phyloP scores from a whole-genome alignment of 306 rosid species.

The Phaseolus lunatus region DNA sequence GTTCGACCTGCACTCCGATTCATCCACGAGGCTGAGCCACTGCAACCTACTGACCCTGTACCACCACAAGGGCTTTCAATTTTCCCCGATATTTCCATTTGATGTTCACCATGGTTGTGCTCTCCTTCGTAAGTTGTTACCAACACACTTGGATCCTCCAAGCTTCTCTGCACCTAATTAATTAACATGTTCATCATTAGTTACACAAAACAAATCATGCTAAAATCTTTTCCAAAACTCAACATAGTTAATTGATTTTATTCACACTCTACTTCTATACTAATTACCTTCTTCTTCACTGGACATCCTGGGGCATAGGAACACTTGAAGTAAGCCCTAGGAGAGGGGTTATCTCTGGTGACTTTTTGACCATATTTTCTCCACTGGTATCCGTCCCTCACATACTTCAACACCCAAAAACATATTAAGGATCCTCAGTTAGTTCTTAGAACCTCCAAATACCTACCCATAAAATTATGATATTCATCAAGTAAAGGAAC shows the following conservation, averaged over 20 bases:
- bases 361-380: slow-evolving; percentile 97
- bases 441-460: not conserved
- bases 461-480: too few species aligned
- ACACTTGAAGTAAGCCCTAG: slow-evolving; percentile 95
- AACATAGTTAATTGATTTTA: not conserved
- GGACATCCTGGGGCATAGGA: slow-evolving; percentile 86
- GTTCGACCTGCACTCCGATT: slow-evolving; percentile 1
- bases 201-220: not conserved
- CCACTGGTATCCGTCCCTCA: slow-evolving; percentile 97
- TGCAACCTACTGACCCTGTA: slow-evolving; percentile 9
- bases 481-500: too few species aligned
- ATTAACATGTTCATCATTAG: not conserved
- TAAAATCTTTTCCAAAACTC: not conserved
- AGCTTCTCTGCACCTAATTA: slow-evolving; percentile 87
- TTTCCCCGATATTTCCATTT: slow-evolving; percentile 46
- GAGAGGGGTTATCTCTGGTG: slow-evolving; percentile 93
- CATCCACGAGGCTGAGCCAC: not conserved
- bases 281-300: slow-evolving; percentile 83
- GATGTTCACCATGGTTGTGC: slow-evolving; percentile 66
- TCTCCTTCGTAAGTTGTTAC: slow-evolving; percentile 94
- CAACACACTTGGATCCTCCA: slow-evolving; percentile 67
- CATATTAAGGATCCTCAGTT: not conserved
- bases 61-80: slow-evolving; percentile 17
- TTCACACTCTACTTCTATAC: not conserved
- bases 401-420: slow-evolving; percentile 53